Evolutionary conservation across 1,284 basidiomycete species (phyloP), one percentile per base, ranked within the genome.

Genomic region (Omphalotus olearius): DNA sequence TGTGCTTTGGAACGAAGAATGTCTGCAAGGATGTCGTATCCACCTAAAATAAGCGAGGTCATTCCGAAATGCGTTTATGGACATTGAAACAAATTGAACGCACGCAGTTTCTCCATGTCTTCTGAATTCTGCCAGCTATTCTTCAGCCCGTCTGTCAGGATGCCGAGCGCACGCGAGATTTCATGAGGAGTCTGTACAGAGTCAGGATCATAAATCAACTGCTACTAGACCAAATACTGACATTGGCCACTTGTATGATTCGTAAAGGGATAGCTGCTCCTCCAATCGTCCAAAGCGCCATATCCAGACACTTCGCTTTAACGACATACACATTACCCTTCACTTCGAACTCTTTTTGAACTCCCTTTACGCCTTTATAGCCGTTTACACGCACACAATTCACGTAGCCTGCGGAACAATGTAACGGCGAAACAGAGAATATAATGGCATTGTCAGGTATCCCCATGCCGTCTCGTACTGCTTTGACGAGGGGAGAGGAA

Each of bases 91-190:
- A 38, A 39, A 26, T 54, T 35, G 44, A 10, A 73, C 84, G 63
- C 61, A 89, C 91, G 82, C 42, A 93, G 70, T 33, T 84, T 73
- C 63, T 95, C 92, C 85, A 93, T 92, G 61, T 94, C 92, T 62
- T 94, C 93, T 38, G 89, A 93, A 60, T 91, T 92, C 61, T 90
- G 82, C 95, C 95, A 98, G 60, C 83, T 91, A 58, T 88, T 85
- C 55, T 81, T 80, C 36, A 96, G 67, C 4, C 88, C 82, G 60
- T 94, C 88, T 4, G 82, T 77, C 33, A 97, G 69, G 18, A 97
- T 80, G 3, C 81, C 72, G 13, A 96, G 66, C 0, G 90, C 78
- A 25, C 82, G 73, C 0, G 83, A 85, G 3, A 97, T 66, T 59
- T 93, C 86, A 56, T 86, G 85, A 0, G 83, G 66, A 1, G 81